phyloP scores from a whole-genome alignment of 2,329 filamentous ascomycete genomes.

The Tolypocladium pustulatum region DNA sequence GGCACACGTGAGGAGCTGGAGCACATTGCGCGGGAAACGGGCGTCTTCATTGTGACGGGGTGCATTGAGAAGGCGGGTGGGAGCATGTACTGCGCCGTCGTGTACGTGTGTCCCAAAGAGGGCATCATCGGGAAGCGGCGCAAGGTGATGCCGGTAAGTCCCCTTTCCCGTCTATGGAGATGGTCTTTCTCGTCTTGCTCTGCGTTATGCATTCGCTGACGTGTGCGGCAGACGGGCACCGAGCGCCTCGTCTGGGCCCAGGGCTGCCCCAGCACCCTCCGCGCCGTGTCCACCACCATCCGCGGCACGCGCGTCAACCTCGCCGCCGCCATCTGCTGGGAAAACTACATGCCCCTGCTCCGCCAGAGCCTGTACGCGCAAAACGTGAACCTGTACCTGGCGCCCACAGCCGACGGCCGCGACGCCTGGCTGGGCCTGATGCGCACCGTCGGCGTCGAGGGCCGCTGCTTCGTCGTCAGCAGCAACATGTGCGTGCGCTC shows the following conservation, averaged over 20 bases:
- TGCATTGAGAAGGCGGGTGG: constrained; percentile 72
- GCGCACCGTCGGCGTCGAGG: constrained; percentile 71
- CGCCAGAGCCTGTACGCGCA: constrained; percentile 77
- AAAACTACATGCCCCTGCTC: constrained; percentile 89
- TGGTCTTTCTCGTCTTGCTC: not conserved
- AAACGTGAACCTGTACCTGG: constrained; percentile 85
- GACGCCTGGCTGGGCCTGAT: constrained; percentile 78
- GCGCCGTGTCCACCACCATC: constrained; percentile 69
- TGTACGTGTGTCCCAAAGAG: constrained; percentile 68
- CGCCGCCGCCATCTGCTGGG: constrained; percentile 88
- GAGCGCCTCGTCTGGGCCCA: constrained; percentile 87
- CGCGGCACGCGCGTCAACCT: constrained; percentile 71
- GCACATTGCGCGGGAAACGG: constrained; percentile 61
- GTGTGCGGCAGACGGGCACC: constrained; percentile 48
- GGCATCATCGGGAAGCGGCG: constrained; percentile 76
- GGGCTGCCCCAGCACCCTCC: constrained; percentile 67
- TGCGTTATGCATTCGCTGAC: not conserved
- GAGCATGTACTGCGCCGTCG: constrained; percentile 70
- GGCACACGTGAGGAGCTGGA: constrained; percentile 74
- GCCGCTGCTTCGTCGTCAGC: constrained; percentile 74
- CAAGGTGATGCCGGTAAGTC: constrained; percentile 77
- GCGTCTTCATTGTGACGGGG: constrained; percentile 73
- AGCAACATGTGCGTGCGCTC: constrained; percentile 65
- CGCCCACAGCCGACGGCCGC: constrained; percentile 77
- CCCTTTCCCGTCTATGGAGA: not conserved